Percentiles rank a stretch among this genome's conserved stretches.
Conservation (phyloP, 345 rosid genomes). For the Populus simonii region DNA sequence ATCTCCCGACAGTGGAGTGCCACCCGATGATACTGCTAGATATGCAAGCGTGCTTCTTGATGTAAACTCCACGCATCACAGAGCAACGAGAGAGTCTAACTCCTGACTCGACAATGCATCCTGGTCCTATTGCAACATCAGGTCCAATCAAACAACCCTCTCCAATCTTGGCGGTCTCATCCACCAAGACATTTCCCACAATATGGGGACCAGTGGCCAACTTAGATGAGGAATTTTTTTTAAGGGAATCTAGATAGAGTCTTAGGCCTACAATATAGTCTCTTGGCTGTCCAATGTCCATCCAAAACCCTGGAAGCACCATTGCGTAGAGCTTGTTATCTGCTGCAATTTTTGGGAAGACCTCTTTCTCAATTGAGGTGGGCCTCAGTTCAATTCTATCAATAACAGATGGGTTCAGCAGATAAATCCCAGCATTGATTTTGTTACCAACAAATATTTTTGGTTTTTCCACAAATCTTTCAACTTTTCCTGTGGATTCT, state of each 20-base stretch:
- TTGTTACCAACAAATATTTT: constrained; percentile 92
- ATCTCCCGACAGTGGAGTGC: constrained; percentile 95
- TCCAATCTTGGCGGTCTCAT: constrained; percentile 85
- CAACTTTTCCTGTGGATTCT: constrained; percentile 75
- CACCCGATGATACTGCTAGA: constrained; percentile 95
- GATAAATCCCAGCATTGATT: constrained; percentile 94
- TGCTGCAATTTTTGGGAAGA: constrained; percentile 92
- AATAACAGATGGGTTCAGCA: constrained; percentile 84
- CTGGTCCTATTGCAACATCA: constrained; percentile 92
- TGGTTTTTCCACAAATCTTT: constrained; percentile 93
- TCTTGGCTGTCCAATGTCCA: constrained; percentile 98
- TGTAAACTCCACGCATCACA: constrained; percentile 89
- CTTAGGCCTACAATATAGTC: constrained; percentile 92
- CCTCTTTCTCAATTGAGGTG: constrained; percentile 93
- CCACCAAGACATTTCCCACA: constrained; percentile 82
- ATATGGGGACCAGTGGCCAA: constrained; percentile 60
- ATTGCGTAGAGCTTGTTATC: constrained; percentile 74
- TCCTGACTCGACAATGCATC: constrained; percentile 87
- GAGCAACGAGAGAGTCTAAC: constrained; percentile 96
- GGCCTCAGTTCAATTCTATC: constrained; percentile 89
- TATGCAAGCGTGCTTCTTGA: constrained; percentile 93
- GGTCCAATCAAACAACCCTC: constrained; percentile 98
- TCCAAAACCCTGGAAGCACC: constrained; percentile 98
- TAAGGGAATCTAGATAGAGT: constrained; percentile 87
- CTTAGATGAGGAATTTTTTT: constrained; percentile 65